Conservation (phyloP, 139 green algal species). For the Chlorella sp. region DNA sequence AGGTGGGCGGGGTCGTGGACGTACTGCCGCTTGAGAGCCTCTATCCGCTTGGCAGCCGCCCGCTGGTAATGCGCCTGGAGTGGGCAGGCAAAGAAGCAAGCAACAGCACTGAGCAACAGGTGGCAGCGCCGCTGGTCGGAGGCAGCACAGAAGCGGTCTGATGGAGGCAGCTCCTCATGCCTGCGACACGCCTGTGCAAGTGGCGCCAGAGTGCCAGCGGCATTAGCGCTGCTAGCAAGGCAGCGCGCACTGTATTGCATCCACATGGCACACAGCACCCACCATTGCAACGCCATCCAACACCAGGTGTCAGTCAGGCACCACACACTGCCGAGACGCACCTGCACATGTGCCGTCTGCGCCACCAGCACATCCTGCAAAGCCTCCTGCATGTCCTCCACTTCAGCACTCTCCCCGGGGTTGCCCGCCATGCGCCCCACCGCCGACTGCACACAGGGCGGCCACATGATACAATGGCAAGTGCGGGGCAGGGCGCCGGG, state of each 20-base stretch:
- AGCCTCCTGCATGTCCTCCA: neutral
- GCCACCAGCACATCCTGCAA: neutral
- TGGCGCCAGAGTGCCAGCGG: too few relatives aligned
- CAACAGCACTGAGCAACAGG: neutral
- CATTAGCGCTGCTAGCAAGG: neutral
- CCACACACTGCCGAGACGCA: neutral
- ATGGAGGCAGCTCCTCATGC: too few relatives aligned
- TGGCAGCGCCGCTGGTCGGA: neutral
- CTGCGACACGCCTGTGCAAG: too few relatives aligned
- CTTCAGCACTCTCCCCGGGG: neutral
- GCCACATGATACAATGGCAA: too few relatives aligned
- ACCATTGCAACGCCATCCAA: neutral
- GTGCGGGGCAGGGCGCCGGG: too few relatives aligned
- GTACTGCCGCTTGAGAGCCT: neutral
- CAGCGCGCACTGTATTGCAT: too few relatives aligned
- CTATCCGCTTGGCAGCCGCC: neutral
- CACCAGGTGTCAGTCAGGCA: neutral
- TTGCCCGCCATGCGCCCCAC: conserved; percentile 30
- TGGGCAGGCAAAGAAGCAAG: neutral
- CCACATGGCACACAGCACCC: neutral
- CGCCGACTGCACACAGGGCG: neutral
- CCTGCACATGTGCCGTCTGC: conserved; percentile 19
- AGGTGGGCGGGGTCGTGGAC: neutral
- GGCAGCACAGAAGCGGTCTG: too few relatives aligned
- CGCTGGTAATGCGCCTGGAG: conserved; percentile 20